Conservation (phyloP, 805 yeast genomes). For the Sungouiella blattae region DNA sequence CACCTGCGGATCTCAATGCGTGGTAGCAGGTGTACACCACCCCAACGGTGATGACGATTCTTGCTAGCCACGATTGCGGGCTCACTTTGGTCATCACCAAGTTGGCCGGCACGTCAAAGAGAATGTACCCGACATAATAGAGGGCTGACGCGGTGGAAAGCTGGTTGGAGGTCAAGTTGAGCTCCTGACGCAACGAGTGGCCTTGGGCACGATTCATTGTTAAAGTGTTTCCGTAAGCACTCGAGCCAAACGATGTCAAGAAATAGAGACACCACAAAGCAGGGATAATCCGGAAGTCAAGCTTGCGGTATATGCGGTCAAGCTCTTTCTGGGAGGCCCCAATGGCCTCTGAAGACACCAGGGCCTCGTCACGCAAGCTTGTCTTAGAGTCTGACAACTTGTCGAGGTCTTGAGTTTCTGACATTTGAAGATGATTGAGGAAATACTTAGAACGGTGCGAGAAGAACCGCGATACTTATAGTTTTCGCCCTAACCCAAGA, state of each 20-base stretch:
- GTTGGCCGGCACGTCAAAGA: constrained; percentile 88
- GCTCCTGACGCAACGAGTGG: constrained; percentile 56
- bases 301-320: constrained; percentile 54
- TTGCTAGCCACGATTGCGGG: constrained; percentile 81
- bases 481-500: background rate
- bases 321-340: constrained; percentile 22
- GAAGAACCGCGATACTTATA: background rate
- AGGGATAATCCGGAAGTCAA: constrained; percentile 73
- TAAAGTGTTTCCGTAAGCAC: constrained; percentile 72
- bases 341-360: background rate
- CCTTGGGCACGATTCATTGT: constrained; percentile 68
- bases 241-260: constrained; percentile 72
- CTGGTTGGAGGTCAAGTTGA: constrained; percentile 52
- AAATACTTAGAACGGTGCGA: no score
- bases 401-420: no score
- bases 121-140: constrained; percentile 76
- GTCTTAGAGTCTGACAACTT: no score
- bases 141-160: constrained; percentile 75
- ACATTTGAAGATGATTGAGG: background rate
- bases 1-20: constrained; percentile 52
- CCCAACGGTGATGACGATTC: constrained; percentile 77
- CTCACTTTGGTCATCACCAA: constrained; percentile 76
- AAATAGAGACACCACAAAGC: constrained; percentile 80
- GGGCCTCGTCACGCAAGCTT: constrained; percentile 1
- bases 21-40: constrained; percentile 72